A percentile compares a stretch with the other conserved stretches of the same genome.
phyloP scores from a whole-genome alignment of 768 basidiomycete genomes.

The Pleurotus tuoliensis region DNA sequence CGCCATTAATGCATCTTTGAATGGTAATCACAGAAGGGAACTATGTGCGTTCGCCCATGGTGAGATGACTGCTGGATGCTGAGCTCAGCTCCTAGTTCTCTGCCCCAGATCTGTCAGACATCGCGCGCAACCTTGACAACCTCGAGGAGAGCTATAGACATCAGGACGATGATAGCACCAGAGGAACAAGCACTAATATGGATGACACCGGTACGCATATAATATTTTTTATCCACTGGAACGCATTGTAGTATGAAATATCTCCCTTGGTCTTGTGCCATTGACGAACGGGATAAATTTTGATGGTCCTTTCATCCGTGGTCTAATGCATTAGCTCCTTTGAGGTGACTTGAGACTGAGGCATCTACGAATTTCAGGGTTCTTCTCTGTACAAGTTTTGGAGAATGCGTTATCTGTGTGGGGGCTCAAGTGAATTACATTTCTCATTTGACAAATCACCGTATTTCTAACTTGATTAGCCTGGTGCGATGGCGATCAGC shows the following conservation, averaged over 20 bases:
- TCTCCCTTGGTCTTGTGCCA: neutral
- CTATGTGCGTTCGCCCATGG: slow-evolving; percentile 29
- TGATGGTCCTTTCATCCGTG: neutral
- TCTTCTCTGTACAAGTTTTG: slow-evolving; percentile 89
- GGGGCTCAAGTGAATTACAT: slow-evolving; percentile 63
- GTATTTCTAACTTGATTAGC: slow-evolving; percentile 32
- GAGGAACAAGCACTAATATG: slow-evolving; percentile 68
- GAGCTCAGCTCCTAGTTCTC: slow-evolving; percentile 50
- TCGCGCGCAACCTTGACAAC: slow-evolving; percentile 64
- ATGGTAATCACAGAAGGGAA: slow-evolving; percentile 31
- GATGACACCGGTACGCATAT: slow-evolving; percentile 73
- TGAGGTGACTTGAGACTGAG: neutral
- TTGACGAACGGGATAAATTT: neutral
- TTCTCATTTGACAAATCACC: slow-evolving; percentile 6
- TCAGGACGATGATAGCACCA: slow-evolving; percentile 37
- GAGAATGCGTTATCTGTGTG: slow-evolving; percentile 82
- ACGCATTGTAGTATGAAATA: too few species aligned
- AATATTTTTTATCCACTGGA: too few species aligned
- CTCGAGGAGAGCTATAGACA: slow-evolving; percentile 53
- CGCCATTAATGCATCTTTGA: slow-evolving; percentile 6
- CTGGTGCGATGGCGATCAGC: slow-evolving; percentile 84
- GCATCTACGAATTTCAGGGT: slow-evolving; percentile 44
- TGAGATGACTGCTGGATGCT: neutral
- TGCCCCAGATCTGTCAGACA: slow-evolving; percentile 72
- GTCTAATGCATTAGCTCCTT: too few species aligned